Conservation (phyloP, 441 rosid genomes). For the Mallotus repandus region DNA sequence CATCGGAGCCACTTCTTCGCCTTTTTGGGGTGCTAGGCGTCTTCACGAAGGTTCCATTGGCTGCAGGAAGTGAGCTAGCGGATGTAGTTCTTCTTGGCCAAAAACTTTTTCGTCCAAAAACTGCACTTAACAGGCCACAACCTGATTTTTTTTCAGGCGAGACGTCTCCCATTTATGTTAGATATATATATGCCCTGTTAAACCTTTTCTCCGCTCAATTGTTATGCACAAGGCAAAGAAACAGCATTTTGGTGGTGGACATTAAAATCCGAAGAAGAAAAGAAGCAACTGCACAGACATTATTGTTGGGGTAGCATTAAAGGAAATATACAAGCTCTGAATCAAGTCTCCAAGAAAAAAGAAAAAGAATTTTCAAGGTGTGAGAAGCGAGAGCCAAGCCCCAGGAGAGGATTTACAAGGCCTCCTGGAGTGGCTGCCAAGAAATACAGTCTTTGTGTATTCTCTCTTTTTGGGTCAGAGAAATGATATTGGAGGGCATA, state of each 20-base stretch:
- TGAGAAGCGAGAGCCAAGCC: conserved; percentile 21
- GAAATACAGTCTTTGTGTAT: conserved; percentile 7
- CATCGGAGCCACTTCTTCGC: conserved; percentile 51
- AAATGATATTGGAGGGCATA: conserved; percentile 24
- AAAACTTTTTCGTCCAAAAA: conserved; percentile 57
- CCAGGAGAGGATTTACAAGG: conserved; percentile 34
- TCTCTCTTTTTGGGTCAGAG: conserved; percentile 27
- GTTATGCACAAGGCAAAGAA: conserved; percentile 4
- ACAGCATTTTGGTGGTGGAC: background rate
- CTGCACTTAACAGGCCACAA: conserved; percentile 66
- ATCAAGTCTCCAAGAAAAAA: background rate
- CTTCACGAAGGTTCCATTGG: conserved; percentile 29
- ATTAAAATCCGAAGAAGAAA: background rate
- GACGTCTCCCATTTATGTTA: conserved; percentile 32
- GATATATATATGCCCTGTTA: background rate
- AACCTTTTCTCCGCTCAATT: background rate
- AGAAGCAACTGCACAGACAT: background rate
- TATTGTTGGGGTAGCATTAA: background rate
- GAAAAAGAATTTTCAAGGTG: background rate
- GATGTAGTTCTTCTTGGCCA: conserved; percentile 61
- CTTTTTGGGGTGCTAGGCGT: conserved; percentile 42
- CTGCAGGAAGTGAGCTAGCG: conserved; percentile 34
- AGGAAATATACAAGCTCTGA: background rate
- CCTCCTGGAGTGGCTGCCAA: conserved; percentile 43
- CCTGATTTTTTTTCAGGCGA: conserved; percentile 59